Conservation (phyloP, 225 moss, liverwort and hornwort species). For the Pseudisothecium myosuroides region DNA sequence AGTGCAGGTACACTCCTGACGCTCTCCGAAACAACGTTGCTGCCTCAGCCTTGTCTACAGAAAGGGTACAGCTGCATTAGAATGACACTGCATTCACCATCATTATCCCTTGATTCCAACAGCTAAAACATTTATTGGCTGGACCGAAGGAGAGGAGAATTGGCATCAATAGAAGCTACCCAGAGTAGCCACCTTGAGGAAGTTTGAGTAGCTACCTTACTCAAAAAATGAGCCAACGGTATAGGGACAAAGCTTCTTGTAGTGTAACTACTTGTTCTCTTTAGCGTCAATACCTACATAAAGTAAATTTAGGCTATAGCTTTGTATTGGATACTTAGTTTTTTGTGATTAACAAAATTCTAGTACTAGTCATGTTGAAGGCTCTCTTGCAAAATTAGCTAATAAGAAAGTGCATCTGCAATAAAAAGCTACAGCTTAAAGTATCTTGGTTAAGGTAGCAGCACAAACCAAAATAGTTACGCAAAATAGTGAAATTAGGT, state of each 20-base stretch:
- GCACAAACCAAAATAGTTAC: neutral
- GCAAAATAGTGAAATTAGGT: no score
- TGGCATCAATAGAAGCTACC: no score
- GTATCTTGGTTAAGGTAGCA: neutral
- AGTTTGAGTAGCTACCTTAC: no score
- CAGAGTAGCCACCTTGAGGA: no score
- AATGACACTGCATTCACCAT: neutral
- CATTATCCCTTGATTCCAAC: no score
- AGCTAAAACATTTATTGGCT: neutral
- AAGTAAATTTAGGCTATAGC: neutral
- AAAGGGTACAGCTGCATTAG: neutral
- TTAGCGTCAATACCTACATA: neutral
- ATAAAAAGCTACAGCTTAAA: neutral
- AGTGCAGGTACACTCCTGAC: slow-evolving; percentile 81
- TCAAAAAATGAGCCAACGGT: neutral
- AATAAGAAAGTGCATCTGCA: neutral
- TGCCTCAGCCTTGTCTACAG: slow-evolving; percentile 25
- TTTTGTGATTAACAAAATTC: neutral
- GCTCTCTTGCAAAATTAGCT: neutral
- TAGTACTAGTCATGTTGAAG: neutral
- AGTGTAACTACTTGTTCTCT: neutral
- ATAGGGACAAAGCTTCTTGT: neutral
- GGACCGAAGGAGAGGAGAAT: neutral
- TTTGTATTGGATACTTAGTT: no score
- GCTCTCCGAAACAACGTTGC: slow-evolving; percentile 72